A percentile compares a stretch with the other conserved stretches of the same genome.
These are phyloP conservation scores for Aspergillus clavatus DNA, from an alignment of 2,329 filamentous ascomycete species.

Conservation along the genomic window DNA sequence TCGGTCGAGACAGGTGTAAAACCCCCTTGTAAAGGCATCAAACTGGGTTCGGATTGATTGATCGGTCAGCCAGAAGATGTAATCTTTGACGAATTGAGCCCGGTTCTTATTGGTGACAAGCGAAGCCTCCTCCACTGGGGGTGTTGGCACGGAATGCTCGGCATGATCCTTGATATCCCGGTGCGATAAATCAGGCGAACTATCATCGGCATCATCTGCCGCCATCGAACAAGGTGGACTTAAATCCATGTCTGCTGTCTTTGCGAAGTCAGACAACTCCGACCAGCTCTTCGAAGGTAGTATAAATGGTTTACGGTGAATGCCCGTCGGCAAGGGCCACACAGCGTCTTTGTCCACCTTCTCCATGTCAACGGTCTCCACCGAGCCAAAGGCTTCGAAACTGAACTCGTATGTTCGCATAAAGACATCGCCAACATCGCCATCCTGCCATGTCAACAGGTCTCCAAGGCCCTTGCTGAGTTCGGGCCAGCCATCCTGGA, in stretches of 20 bases:
- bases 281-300: slow-evolving; percentile 19
- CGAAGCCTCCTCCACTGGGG: slow-evolving; percentile 50
- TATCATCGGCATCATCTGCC: slow-evolving; percentile 14
- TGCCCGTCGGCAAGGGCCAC: slow-evolving; percentile 27
- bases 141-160: slow-evolving; percentile 23
- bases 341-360: slow-evolving; percentile 33
- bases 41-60: slow-evolving; percentile 73
- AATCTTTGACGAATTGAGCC: slow-evolving; percentile 73
- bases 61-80: slow-evolving; percentile 76
- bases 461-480: slow-evolving; percentile 68
- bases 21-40: slow-evolving; percentile 74
- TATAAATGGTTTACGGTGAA: slow-evolving; percentile 1
- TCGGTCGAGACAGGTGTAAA: slow-evolving; percentile 66
- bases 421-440: slow-evolving; percentile 75
- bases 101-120: slow-evolving; percentile 80
- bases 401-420: slow-evolving; percentile 84
- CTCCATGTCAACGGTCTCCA: slow-evolving; percentile 53
- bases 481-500: slow-evolving; percentile 82
- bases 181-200: slow-evolving; percentile 5
- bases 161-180: slow-evolving; percentile 20
- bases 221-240: slow-evolving; percentile 22
- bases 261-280: slow-evolving; percentile 18
- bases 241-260: slow-evolving; percentile 10
- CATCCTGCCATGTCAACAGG: slow-evolving; percentile 74
- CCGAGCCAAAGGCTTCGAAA: slow-evolving; percentile 53